Conservation (phyloP, 1,284 basidiomycete genomes). For the Ganoderma boninense region DNA sequence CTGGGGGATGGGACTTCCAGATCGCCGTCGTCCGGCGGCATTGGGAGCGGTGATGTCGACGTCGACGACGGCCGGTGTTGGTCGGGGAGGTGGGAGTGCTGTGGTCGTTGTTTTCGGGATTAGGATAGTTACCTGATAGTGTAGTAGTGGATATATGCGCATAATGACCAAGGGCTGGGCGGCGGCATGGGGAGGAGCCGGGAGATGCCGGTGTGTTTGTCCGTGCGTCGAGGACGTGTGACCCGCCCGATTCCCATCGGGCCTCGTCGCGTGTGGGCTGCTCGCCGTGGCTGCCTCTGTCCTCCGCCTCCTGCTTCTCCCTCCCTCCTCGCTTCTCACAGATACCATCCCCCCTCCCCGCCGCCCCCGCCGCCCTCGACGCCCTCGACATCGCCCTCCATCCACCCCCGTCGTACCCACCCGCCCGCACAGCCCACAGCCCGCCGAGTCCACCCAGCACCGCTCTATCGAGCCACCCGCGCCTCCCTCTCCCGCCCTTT, state of each 20-base stretch:
- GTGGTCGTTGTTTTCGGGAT: background rate
- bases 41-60: slow-evolving; percentile 37
- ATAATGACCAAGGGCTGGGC: background rate
- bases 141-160: slow-evolving; percentile 3
- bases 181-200: slow-evolving; percentile 5
- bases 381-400: slow-evolving; percentile 1
- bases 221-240: slow-evolving; percentile 27
- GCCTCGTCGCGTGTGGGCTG: slow-evolving; percentile 45
- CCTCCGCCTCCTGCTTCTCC: slow-evolving; percentile 27
- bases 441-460: slow-evolving; percentile 16
- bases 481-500: slow-evolving; percentile 6
- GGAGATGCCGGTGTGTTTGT: slow-evolving; percentile 39
- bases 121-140: background rate
- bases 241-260: slow-evolving; percentile 31
- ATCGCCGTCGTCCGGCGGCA: slow-evolving; percentile 81
- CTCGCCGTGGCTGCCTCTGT: slow-evolving; percentile 30
- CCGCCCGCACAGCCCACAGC: slow-evolving; percentile 14
- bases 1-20: slow-evolving; percentile 85
- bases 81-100: slow-evolving; percentile 39
- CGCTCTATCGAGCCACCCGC: slow-evolving; percentile 22
- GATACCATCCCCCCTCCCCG: slow-evolving; percentile 31
- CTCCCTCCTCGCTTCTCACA: slow-evolving; percentile 31
- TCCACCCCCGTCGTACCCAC: slow-evolving; percentile 8
- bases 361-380: slow-evolving; percentile 14
- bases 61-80: background rate